These are phyloP conservation scores for Kazachstania bromeliacearum DNA, from an alignment of 805 yeast species.

Conservation along the genomic window DNA sequence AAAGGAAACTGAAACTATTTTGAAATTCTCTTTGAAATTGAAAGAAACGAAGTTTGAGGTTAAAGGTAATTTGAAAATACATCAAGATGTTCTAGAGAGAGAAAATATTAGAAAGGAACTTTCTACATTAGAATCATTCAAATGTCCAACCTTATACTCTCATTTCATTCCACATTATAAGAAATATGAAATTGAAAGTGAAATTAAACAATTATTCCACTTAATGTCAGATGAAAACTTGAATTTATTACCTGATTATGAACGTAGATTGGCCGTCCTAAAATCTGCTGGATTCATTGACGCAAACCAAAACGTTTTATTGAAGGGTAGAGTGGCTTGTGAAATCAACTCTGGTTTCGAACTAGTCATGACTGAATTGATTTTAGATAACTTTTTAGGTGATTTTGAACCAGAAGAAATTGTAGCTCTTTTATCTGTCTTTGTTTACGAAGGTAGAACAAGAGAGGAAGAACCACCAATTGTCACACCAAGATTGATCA, in stretches of 20 bases:
- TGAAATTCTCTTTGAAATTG: conserved; percentile 17
- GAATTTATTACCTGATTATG: conserved; percentile 87
- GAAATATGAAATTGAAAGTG: conserved; percentile 36
- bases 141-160: conserved; percentile 36
- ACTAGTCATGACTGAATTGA: conserved; percentile 75
- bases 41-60: conserved; percentile 21
- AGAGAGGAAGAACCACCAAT: conserved; percentile 50
- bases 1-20: conserved; percentile 16
- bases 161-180: conserved; percentile 39
- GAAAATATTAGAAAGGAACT: conserved; percentile 21
- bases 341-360: conserved; percentile 91
- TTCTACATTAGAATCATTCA: conserved; percentile 14
- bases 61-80: conserved; percentile 25
- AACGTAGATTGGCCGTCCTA: conserved; percentile 74
- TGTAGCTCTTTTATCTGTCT: conserved; percentile 86
- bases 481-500: conserved; percentile 71
- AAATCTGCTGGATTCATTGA: conserved; percentile 77
- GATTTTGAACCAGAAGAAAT: conserved; percentile 93
- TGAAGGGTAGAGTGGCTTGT: conserved; percentile 91
- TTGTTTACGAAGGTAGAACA: conserved; percentile 79
- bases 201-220: conserved; percentile 48
- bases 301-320: conserved; percentile 49
- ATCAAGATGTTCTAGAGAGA: conserved; percentile 22
- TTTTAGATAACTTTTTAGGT: conserved; percentile 84
- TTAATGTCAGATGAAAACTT: conserved; percentile 79